Conservation (phyloP, 371 early-diverging fungal species). For the Mucor racemosus region DNA sequence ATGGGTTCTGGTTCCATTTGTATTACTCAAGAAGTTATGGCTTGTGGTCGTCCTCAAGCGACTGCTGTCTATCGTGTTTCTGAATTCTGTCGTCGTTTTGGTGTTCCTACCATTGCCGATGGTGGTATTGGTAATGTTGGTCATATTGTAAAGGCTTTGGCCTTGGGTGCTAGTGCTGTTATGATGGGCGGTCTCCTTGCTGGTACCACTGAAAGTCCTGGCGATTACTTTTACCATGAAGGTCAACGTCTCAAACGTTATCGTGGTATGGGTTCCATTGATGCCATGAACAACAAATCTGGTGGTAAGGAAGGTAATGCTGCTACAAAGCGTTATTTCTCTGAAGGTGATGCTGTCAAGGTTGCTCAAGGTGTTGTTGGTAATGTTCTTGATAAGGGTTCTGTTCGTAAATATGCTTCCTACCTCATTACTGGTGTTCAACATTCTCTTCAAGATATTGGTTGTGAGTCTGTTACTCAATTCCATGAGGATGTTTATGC, state of each 20-base stretch:
- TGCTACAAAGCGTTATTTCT: slow-evolving; percentile 92
- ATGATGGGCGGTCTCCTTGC: slow-evolving; percentile 98
- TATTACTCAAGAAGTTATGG: slow-evolving; percentile 98
- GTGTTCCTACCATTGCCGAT: slow-evolving; percentile 96
- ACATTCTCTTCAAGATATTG: slow-evolving; percentile 97
- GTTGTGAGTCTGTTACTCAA: slow-evolving; percentile 65
- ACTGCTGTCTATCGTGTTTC: slow-evolving; percentile 96
- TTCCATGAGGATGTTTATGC: slow-evolving; percentile 68
- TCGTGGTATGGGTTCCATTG: slow-evolving; percentile 97
- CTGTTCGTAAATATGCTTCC: slow-evolving; percentile 87
- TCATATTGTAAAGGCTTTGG: slow-evolving; percentile 95
- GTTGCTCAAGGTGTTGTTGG: slow-evolving; percentile 98
- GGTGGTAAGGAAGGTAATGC: slow-evolving; percentile 71
- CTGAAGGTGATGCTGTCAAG: slow-evolving; percentile 93
- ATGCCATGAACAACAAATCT: slow-evolving; percentile 89
- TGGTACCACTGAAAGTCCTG: slow-evolving; percentile 95
- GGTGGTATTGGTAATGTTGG: slow-evolving; percentile 97
- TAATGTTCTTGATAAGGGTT: slow-evolving; percentile 95
- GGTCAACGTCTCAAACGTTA: slow-evolving; percentile 97
- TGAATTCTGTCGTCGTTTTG: slow-evolving; percentile 88
- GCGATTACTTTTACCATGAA: slow-evolving; percentile 97
- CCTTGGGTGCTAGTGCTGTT: slow-evolving; percentile 93
- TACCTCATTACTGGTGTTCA: slow-evolving; percentile 93
- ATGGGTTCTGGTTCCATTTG: slow-evolving; percentile 98
- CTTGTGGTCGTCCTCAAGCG: slow-evolving; percentile 96